Conservation (phyloP, 1,139 yeast genomes). For the Starmera stellimalicola region DNA sequence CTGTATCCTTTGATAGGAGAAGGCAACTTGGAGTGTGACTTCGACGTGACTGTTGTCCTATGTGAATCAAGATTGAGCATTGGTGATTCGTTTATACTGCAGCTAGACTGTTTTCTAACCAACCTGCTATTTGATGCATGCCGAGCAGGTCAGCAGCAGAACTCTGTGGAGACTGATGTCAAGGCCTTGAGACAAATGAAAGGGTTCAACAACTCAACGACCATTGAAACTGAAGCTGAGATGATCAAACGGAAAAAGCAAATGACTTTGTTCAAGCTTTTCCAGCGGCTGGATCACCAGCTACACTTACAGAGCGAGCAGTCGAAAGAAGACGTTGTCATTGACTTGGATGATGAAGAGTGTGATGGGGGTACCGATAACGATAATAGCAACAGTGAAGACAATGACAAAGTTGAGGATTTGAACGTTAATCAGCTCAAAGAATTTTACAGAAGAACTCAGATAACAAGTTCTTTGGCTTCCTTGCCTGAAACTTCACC, state of each 20-base stretch:
- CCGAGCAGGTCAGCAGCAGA: conserved; percentile 2
- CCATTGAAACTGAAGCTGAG: conserved; percentile 46
- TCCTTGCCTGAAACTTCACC: conserved; percentile 48
- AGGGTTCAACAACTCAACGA: conserved; percentile 8
- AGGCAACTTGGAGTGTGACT: conserved; percentile 33
- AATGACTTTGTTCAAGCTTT: conserved; percentile 45
- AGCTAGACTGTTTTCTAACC: conserved; percentile 51
- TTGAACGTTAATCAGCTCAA: conserved; percentile 66
- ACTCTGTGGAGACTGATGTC: conserved; percentile 8
- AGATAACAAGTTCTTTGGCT: conserved; percentile 34
- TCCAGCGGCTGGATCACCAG: conserved; percentile 35
- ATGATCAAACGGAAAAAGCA: conserved; percentile 44
- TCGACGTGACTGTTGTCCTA: conserved; percentile 52
- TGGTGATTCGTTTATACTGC: conserved; percentile 65
- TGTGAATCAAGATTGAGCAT: conserved; percentile 50
- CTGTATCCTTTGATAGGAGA: conserved; percentile 58
- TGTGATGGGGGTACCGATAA: conserved; percentile 6
- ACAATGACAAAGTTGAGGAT: conserved; percentile 21
- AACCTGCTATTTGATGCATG: conserved; percentile 38
- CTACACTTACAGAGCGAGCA: conserved; percentile 14
- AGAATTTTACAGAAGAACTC: conserved; percentile 62
- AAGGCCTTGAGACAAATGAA: conserved; percentile 14
- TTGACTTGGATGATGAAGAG: conserved; percentile 22
- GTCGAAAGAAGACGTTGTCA: conserved; percentile 18
- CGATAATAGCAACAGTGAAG: neutral